phyloP scores from a whole-genome alignment of 495 filamentous ascomycete genomes.

The Bryoglossum gracile region DNA sequence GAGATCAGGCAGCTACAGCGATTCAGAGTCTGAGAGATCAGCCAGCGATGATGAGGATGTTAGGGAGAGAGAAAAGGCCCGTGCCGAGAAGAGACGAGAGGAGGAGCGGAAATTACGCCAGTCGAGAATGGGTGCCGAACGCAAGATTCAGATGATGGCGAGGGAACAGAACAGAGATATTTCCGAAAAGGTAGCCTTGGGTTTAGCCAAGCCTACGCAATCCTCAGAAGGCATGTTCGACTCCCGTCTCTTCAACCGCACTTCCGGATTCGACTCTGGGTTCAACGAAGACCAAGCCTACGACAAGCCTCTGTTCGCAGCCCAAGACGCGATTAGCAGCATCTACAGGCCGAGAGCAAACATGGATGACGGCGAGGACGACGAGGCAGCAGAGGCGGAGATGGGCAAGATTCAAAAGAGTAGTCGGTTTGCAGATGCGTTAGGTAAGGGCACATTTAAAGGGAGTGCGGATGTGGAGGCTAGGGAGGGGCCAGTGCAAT shows the following conservation, averaged over 20 bases:
- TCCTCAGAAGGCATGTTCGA: slow-evolving; percentile 92
- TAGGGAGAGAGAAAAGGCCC: slow-evolving; percentile 67
- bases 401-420: slow-evolving; percentile 81
- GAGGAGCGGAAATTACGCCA: slow-evolving; percentile 86
- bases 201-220: slow-evolving; percentile 89
- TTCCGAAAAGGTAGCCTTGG: slow-evolving; percentile 93
- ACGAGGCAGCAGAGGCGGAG: slow-evolving; percentile 71
- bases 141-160: slow-evolving; percentile 82
- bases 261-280: slow-evolving; percentile 75
- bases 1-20: slow-evolving; percentile 45
- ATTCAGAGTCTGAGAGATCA: slow-evolving; percentile 51
- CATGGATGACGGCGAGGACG: slow-evolving; percentile 63
- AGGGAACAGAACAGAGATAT: slow-evolving; percentile 96
- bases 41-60: slow-evolving; percentile 66
- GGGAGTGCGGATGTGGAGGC: slow-evolving; percentile 81
- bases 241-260: slow-evolving; percentile 90
- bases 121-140: slow-evolving; percentile 91
- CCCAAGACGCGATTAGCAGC: slow-evolving; percentile 89
- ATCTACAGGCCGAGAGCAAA: slow-evolving; percentile 82
- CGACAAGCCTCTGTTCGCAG: slow-evolving; percentile 95
- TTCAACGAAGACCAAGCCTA: slow-evolving; percentile 98
- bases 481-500: slow-evolving; percentile 90
- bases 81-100: slow-evolving; percentile 71
- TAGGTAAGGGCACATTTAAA: slow-evolving; percentile 88
- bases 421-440: slow-evolving; percentile 66